phyloP scores from a whole-genome alignment of 2,329 filamentous ascomycete genomes.

The Coleophoma crateriformis region DNA sequence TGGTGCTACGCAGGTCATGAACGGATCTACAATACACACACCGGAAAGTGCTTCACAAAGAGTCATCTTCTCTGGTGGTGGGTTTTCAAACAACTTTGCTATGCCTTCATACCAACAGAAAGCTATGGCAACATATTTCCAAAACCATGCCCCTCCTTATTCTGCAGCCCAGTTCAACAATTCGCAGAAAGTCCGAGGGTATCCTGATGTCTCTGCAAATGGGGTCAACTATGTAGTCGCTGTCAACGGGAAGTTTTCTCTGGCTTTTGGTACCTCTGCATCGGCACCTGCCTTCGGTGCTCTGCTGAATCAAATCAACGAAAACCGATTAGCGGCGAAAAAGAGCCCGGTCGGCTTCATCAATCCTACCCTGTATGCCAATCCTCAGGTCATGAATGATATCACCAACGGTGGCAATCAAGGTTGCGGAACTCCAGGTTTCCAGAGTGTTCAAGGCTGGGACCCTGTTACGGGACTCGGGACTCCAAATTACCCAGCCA shows the following conservation, averaged over 20 bases:
- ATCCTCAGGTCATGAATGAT: slow-evolving; percentile 24
- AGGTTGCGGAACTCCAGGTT: slow-evolving; percentile 27
- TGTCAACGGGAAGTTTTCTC: slow-evolving; percentile 34
- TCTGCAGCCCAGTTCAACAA: slow-evolving; percentile 42
- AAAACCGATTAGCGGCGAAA: slow-evolving; percentile 27
- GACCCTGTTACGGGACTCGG: slow-evolving; percentile 29
- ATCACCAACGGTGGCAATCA: slow-evolving; percentile 24
- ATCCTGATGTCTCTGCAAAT: slow-evolving; percentile 41
- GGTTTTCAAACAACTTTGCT: slow-evolving; percentile 56
- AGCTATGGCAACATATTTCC: slow-evolving; percentile 19
- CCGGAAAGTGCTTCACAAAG: slow-evolving; percentile 40
- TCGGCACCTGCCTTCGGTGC: slow-evolving; percentile 33
- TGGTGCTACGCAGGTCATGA: slow-evolving; percentile 42
- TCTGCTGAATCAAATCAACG: slow-evolving; percentile 37
- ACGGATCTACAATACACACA: slow-evolving; percentile 23
- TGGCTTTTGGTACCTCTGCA: slow-evolving; percentile 44
- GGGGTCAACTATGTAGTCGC: slow-evolving; percentile 39
- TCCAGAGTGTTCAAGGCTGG: slow-evolving; percentile 25
- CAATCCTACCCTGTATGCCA: slow-evolving; percentile 27
- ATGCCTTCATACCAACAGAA: slow-evolving; percentile 40
- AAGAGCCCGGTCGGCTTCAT: slow-evolving; percentile 32
- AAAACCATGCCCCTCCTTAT: slow-evolving; percentile 15
- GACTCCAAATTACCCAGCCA: slow-evolving; percentile 21
- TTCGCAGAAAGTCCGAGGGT: slow-evolving; percentile 35
- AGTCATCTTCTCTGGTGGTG: slow-evolving; percentile 68